phyloP scores from a whole-genome alignment of 176 grass and related monocot species.

The Hyparrhenia diplandra region DNA sequence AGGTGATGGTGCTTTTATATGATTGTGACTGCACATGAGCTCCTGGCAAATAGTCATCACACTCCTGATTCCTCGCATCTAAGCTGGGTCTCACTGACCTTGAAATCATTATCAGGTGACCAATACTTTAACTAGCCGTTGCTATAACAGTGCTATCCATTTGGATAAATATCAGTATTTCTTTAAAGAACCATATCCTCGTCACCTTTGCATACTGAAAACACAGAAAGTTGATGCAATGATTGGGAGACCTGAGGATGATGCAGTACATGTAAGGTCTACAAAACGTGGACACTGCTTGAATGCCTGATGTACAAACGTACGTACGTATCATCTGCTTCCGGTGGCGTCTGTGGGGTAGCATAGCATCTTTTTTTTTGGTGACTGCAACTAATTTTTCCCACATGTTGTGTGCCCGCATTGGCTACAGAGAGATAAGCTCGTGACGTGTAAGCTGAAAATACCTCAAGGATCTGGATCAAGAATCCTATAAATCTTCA shows the following conservation, averaged over 20 bases:
- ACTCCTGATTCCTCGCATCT: background rate
- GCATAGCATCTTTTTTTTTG: background rate
- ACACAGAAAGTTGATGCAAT: background rate
- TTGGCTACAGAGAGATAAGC: slow-evolving; percentile 14
- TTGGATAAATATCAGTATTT: background rate
- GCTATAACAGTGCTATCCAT: background rate
- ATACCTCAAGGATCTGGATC: background rate
- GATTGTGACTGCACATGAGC: slow-evolving; percentile 10
- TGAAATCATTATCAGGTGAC: background rate
- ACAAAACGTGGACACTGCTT: background rate
- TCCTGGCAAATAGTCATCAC: slow-evolving; percentile 14
- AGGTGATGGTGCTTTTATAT: background rate
- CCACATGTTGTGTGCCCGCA: background rate
- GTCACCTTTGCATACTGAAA: background rate
- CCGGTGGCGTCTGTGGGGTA: background rate
- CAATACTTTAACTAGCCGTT: slow-evolving; percentile 8
- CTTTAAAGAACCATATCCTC: background rate
- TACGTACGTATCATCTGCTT: background rate
- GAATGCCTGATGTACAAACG: background rate
- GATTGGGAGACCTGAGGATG: too few relatives aligned
- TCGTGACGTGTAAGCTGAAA: slow-evolving; percentile 8
- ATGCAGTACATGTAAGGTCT: background rate
- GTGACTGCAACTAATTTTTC: background rate
- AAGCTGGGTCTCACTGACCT: background rate
- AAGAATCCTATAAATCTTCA: slow-evolving; percentile 1